phyloP scores from a whole-genome alignment of 1,284 basidiomycete genomes.

The Ceratobasidium sp. region DNA sequence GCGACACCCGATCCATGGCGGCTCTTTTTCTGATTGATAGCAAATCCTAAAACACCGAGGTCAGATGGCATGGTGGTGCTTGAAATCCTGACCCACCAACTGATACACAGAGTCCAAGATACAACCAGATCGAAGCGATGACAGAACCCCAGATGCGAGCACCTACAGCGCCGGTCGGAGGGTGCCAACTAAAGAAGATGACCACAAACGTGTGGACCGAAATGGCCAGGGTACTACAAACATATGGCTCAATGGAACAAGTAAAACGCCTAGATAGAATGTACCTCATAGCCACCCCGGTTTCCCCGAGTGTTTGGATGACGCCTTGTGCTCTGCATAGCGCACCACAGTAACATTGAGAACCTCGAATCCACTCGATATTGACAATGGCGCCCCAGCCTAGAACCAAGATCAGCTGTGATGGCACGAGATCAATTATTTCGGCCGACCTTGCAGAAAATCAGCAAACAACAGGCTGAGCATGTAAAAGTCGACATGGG shows the following conservation, averaged over 20 bases:
- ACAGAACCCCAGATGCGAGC: slow-evolving; percentile 39
- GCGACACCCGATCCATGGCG: slow-evolving; percentile 5
- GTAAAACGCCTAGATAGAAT: background rate
- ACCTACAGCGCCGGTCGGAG: slow-evolving; percentile 17
- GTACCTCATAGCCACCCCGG: slow-evolving; percentile 40
- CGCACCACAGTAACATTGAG: slow-evolving; percentile 39
- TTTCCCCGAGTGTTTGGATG: slow-evolving; percentile 39
- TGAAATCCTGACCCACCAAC: slow-evolving; percentile 10
- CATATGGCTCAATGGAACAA: slow-evolving; percentile 12
- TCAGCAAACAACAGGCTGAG: slow-evolving; percentile 40
- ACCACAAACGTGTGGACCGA: slow-evolving; percentile 41
- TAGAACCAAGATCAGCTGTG: background rate
- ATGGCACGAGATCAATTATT: background rate
- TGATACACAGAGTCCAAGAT: slow-evolving; percentile 38
- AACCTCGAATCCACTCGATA: slow-evolving; percentile 30
- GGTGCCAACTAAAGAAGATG: slow-evolving; percentile 41
- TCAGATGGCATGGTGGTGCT: background rate
- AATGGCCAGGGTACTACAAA: slow-evolving; percentile 34
- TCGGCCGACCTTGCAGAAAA: slow-evolving; percentile 38
- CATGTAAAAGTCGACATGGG: slow-evolving; percentile 41
- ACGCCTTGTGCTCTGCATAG: slow-evolving; percentile 42
- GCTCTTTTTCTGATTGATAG: slow-evolving; percentile 18
- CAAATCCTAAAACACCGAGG: slow-evolving; percentile 27
- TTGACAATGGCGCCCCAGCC: slow-evolving; percentile 30
- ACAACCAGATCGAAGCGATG: slow-evolving; percentile 39